Percentiles rank a stretch among this genome's conserved stretches.
phyloP scores from a whole-genome alignment of 2,329 filamentous ascomycete species.

The Penicillium concentricum region DNA sequence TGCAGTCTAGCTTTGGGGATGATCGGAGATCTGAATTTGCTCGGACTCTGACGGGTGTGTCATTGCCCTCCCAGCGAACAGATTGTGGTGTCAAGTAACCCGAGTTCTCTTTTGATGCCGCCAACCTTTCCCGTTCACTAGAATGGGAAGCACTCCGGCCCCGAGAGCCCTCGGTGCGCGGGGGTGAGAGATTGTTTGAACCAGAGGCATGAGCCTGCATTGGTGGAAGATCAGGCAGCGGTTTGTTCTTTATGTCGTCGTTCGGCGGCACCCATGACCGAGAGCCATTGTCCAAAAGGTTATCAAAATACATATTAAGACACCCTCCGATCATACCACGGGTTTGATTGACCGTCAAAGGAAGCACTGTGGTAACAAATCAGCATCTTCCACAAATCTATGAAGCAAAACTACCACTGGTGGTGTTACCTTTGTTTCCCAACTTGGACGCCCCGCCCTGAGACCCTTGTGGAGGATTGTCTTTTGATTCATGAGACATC shows the following conservation, averaged over 20 bases:
- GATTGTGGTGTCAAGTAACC: constrained; percentile 18
- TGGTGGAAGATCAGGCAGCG: constrained; percentile 13
- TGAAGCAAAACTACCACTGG: neutral
- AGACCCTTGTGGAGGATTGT: constrained; percentile 1
- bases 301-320: constrained; percentile 51
- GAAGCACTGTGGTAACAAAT: constrained; percentile 32
- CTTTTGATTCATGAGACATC: constrained; percentile 22
- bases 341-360: constrained; percentile 62
- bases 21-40: constrained; percentile 33
- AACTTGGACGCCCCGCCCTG: neutral
- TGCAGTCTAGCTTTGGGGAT: constrained; percentile 20
- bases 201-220: constrained; percentile 10
- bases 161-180: constrained; percentile 19
- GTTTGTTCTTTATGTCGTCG: constrained; percentile 12
- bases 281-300: constrained; percentile 34
- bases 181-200: constrained; percentile 18
- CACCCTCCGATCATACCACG: constrained; percentile 57
- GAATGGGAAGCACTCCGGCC: constrained; percentile 31
- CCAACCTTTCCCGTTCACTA: constrained; percentile 17
- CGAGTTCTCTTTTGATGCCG: constrained; percentile 15
- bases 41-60: constrained; percentile 22
- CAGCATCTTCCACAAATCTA: constrained; percentile 1
- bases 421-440: constrained; percentile 13
- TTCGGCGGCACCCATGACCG: constrained; percentile 21
- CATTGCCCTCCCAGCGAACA: constrained; percentile 19